A percentile compares a stretch with the other conserved stretches of the same genome.
These are phyloP conservation scores for Aspergillus ochraceus DNA, from an alignment of 2,329 filamentous ascomycete genomes.

Conservation along the genomic window DNA sequence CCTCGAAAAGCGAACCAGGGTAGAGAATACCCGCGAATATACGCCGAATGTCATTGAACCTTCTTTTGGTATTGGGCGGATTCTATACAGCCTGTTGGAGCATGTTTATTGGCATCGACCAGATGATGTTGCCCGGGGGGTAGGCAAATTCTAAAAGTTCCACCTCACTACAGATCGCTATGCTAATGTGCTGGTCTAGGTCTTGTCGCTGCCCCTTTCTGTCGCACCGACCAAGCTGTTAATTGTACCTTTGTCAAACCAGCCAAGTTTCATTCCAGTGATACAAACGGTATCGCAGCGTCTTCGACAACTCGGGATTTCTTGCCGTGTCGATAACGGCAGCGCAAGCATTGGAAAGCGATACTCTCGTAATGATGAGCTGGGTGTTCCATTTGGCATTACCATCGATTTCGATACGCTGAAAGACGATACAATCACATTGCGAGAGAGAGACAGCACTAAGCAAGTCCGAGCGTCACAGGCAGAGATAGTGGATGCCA, in stretches of 20 bases:
- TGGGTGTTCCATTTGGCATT: conserved; percentile 90
- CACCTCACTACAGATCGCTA: background rate
- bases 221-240: conserved; percentile 95
- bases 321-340: conserved; percentile 84
- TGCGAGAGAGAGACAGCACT: conserved; percentile 87
- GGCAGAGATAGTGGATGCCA: conserved; percentile 74
- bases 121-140: conserved; percentile 79
- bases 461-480: conserved; percentile 84
- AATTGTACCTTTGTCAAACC: conserved; percentile 81
- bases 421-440: conserved; percentile 80
- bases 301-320: conserved; percentile 74
- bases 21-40: conserved; percentile 84
- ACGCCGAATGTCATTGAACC: conserved; percentile 96
- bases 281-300: conserved; percentile 70
- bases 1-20: conserved; percentile 79
- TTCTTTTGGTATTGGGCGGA: conserved; percentile 94
- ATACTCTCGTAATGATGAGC: conserved; percentile 91
- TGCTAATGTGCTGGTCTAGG: conserved; percentile 39
- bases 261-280: conserved; percentile 75
- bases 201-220: conserved; percentile 71
- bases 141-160: conserved; percentile 57
- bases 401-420: conserved; percentile 96
- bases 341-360: conserved; percentile 92
- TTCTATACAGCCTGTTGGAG: conserved; percentile 89
- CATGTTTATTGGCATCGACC: conserved; percentile 93